Evolutionary conservation across 176 grass and related monocot species (phyloP).

Genomic region (Hsuehochloa calcarea): DNA sequence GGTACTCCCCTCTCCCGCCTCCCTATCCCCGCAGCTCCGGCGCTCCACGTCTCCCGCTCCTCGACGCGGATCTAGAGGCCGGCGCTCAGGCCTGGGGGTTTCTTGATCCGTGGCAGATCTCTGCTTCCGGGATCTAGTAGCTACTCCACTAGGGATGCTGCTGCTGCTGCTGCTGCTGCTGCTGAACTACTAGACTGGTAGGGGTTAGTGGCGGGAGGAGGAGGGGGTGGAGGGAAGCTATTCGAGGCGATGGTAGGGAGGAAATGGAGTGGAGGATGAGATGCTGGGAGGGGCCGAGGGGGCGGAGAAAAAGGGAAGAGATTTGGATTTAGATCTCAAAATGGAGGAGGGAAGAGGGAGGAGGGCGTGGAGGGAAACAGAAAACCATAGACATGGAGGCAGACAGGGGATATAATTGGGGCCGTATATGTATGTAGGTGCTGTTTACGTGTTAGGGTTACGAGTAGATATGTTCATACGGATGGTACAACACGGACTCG

Average conservation of each 20-base stretch:
- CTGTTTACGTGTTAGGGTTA: too few species aligned
- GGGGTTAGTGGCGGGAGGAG: conserved; percentile 43
- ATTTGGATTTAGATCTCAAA: conserved; percentile 41
- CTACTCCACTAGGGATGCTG: not conserved
- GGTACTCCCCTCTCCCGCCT: not conserved
- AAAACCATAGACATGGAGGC: conserved; percentile 45
- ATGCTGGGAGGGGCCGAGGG: too few species aligned
- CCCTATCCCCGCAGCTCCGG: not conserved
- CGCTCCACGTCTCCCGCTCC: not conserved
- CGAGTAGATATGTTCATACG: too few species aligned
- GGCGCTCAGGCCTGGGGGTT: not conserved
- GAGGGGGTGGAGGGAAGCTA: conserved; percentile 24
- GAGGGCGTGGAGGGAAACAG: conserved; percentile 45
- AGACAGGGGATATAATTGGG: conserved; percentile 9
- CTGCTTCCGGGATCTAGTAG: conserved; percentile 1
- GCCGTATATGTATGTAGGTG: not conserved
- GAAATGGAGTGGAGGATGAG: conserved; percentile 20
- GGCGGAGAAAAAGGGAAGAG: not conserved
- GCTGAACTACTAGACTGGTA: not conserved
- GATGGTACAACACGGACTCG: too few species aligned
- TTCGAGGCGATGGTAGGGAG: not conserved
- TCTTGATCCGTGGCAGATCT: conserved; percentile 15
- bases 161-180: not conserved
- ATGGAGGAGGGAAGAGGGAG: conserved; percentile 30
- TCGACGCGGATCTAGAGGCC: conserved; percentile 28